Percentiles rank a stretch among this genome's conserved stretches.
Conservation (phyloP, 495 filamentous ascomycete species). For the Aspergillus nanangensis region DNA sequence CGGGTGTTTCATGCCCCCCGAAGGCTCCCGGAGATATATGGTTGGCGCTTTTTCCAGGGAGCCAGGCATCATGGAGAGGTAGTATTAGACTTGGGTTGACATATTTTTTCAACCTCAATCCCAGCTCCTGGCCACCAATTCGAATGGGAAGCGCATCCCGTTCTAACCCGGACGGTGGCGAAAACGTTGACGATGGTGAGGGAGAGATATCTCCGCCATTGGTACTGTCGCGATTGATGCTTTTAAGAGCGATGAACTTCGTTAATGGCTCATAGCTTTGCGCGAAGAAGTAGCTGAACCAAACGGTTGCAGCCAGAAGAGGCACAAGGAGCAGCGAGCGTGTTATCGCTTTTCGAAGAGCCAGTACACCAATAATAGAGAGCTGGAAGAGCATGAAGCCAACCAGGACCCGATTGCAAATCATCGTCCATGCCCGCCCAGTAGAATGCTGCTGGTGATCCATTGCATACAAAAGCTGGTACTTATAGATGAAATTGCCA, state of each 20-base stretch:
- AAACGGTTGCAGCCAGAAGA: constrained; percentile 70
- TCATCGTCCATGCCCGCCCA: constrained; percentile 90
- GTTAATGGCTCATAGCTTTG: constrained; percentile 78
- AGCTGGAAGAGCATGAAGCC: constrained; percentile 85
- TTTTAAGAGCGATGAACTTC: constrained; percentile 86
- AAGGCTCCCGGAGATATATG: constrained; percentile 8
- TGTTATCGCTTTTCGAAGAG: constrained; percentile 64
- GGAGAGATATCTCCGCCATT: constrained; percentile 32
- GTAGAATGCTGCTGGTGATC: constrained; percentile 95
- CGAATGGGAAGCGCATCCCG: constrained; percentile 39
- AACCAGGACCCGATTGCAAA: constrained; percentile 81
- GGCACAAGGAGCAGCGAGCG: constrained; percentile 70
- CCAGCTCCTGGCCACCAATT: constrained; percentile 37
- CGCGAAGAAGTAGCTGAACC: constrained; percentile 75
- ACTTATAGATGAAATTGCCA: constrained; percentile 95
- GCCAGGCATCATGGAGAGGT: constrained; percentile 43
- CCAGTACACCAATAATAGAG: constrained; percentile 83
- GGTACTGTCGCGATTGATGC: constrained; percentile 58
- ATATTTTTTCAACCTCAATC: constrained; percentile 40
- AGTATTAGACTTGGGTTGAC: constrained; percentile 42
- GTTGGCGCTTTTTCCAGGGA: constrained; percentile 29
- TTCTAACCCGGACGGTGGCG: constrained; percentile 39
- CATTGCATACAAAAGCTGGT: constrained; percentile 97
- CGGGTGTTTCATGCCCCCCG: constrained; percentile 18
- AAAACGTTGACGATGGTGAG: constrained; percentile 33